Conservation (phyloP, 1,284 basidiomycete genomes). For the Irpex lacteus region DNA sequence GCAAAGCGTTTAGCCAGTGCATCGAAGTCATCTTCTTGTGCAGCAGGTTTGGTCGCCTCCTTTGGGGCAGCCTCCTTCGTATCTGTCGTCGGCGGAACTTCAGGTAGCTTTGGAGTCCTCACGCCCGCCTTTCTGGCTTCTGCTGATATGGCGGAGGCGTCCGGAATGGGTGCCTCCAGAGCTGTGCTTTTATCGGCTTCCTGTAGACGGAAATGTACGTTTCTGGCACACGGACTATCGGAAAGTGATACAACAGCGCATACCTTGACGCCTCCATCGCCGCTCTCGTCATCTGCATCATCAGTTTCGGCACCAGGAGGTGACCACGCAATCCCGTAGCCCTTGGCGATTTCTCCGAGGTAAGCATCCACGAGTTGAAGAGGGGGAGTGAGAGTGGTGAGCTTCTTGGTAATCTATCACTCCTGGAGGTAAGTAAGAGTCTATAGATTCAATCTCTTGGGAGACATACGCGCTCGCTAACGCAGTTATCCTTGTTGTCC, state of each 20-base stretch:
- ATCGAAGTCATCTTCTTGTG: slow-evolving; percentile 68
- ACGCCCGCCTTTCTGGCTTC: slow-evolving; percentile 30
- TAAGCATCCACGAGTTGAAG: slow-evolving; percentile 83
- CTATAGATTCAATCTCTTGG: not conserved
- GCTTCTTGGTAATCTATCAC: slow-evolving; percentile 67
- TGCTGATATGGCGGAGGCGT: slow-evolving; percentile 29
- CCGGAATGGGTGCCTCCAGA: slow-evolving; percentile 20
- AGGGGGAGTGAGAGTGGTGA: slow-evolving; percentile 69
- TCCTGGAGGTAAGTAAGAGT: slow-evolving; percentile 2
- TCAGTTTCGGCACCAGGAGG: slow-evolving; percentile 32
- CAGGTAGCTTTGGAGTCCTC: slow-evolving; percentile 40
- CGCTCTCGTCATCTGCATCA: slow-evolving; percentile 26
- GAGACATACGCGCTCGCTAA: slow-evolving; percentile 69
- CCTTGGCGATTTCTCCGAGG: slow-evolving; percentile 83
- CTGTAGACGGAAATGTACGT: slow-evolving; percentile 2
- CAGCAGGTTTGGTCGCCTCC: slow-evolving; percentile 20
- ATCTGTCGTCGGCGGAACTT: slow-evolving; percentile 46
- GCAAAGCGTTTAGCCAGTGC: slow-evolving; percentile 72
- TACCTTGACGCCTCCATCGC: slow-evolving; percentile 35
- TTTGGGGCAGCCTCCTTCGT: slow-evolving; percentile 24
- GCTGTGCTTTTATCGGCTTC: slow-evolving; percentile 13
- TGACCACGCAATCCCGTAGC: slow-evolving; percentile 77
- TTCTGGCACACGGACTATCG: not conserved
- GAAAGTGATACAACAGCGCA: slow-evolving; percentile 6
- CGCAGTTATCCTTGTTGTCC: slow-evolving; percentile 80